Evolutionary conservation across 176 grass and related monocot species (phyloP), one percentile per base, ranked within the genome.

Genomic region (Carex pumila): DNA sequence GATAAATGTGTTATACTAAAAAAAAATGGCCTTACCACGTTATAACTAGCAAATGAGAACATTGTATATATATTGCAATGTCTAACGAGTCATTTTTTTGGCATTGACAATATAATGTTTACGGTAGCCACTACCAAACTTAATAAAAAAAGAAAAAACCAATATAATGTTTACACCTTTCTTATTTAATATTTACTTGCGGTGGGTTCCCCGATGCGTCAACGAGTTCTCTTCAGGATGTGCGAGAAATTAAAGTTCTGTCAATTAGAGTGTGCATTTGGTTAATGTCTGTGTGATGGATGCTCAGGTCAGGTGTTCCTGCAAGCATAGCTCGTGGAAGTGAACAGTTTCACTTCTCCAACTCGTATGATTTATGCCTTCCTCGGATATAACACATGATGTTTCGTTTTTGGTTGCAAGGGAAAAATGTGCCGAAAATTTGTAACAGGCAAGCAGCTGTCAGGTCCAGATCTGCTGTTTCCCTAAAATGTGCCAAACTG

Each of bases 1-100:
- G 21, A 53, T 14, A 31, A 52, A 2, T 56, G 14, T 57, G 73
- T 29, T 57, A 36, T 29, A 78, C 13, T 52, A 21, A 77, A 77
- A 18, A 39, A 39, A 31, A 32, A 34, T 78, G 29, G 29, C 30
- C 6, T 78, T 78, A 53, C 56, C 52, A 78, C 17, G 50, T 57
- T 57, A 78, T 78, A 57, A 52, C 6, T 78, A 78, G 73, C 25
- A 78, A 18, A 78, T 57, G 50, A 57, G 73, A 34, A 78, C 50
- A 1, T 77, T 78, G 73, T 78, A 57, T 75, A 54, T 75, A 75
- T 53, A 52, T 29, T 50, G 45, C 71, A 14, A 74, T 45, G 45
- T 52, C 43, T 52, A 74, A 52, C 71, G 29, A 74, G 71, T 15
- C 71, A 53, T 53, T 30, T 74, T 74, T 74, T n/a, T 50, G 45